Conservation (phyloP, 2,329 filamentous ascomycete species). For the Escovopsis sp. region DNA sequence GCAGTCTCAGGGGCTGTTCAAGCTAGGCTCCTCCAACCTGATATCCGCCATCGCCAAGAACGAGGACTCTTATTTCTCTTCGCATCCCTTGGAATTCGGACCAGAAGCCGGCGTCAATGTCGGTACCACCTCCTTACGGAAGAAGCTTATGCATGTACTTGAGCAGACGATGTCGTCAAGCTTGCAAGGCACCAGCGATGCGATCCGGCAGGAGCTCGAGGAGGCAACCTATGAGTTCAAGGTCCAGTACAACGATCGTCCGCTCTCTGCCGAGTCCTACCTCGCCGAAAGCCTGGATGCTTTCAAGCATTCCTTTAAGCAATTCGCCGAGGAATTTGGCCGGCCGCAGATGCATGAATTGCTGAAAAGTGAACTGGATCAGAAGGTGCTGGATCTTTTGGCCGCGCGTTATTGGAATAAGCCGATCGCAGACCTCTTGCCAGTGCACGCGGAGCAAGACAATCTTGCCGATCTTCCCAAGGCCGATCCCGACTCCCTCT, state of each 20-base stretch:
- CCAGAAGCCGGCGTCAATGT: conserved; percentile 57
- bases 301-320: conserved; percentile 97
- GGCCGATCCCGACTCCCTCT: conserved; percentile 68
- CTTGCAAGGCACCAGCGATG: conserved; percentile 75
- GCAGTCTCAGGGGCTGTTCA: conserved; percentile 57
- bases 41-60: conserved; percentile 72
- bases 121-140: conserved; percentile 74
- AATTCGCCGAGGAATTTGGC: conserved; percentile 80
- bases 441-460: conserved; percentile 52
- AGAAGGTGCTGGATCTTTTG: conserved; percentile 83
- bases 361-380: conserved; percentile 83
- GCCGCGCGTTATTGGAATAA: conserved; percentile 97
- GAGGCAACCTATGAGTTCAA: conserved; percentile 98
- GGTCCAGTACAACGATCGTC: conserved; percentile 95
- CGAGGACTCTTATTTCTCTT: conserved; percentile 72
- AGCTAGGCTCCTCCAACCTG: conserved; percentile 66
- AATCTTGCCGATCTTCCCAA: conserved; percentile 66
- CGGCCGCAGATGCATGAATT: conserved; percentile 78
- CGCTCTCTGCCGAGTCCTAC: conserved; percentile 89
- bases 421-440: conserved; percentile 69
- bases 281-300: conserved; percentile 86
- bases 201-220: conserved; percentile 86
- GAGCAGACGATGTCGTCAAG: conserved; percentile 96
- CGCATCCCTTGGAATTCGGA: conserved; percentile 70
- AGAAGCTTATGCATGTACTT: conserved; percentile 92